Conservation (phyloP, 352 stramenopile species). For the Pythium pyrilobum region DNA sequence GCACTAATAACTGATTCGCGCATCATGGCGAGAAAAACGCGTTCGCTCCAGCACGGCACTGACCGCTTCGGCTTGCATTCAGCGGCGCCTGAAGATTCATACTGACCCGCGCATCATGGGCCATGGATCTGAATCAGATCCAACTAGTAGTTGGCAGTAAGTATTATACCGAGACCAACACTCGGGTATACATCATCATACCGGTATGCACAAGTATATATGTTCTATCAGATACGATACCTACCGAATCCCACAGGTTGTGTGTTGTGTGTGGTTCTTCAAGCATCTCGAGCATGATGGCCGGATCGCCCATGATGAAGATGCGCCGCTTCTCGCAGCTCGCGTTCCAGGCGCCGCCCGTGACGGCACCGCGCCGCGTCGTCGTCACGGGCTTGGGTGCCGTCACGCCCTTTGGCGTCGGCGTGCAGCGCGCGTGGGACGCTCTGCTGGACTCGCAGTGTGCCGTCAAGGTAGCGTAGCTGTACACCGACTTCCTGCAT, state of each 20-base stretch:
- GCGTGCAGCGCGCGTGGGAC: conserved; percentile 78
- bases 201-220: no score
- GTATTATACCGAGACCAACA: no score
- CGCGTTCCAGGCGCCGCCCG: conserved; percentile 52
- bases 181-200: no score
- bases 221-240: neutral
- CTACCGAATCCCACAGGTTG: neutral
- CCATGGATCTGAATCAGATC: no score
- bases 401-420: conserved; percentile 88
- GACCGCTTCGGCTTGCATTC: no score
- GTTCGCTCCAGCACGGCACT: no score
- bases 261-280: neutral
- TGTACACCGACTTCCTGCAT: neutral
- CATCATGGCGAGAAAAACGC: no score
- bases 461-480: conserved; percentile 50
- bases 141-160: no score
- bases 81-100: no score
- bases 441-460: conserved; percentile 71
- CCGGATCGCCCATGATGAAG: neutral
- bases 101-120: no score
- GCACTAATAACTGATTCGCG: no score
- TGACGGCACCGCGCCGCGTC: conserved; percentile 67
- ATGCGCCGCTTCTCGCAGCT: conserved; percentile 51
- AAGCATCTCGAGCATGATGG: neutral
- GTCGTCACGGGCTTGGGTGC: conserved; percentile 90